Evolutionary conservation across 345 rosid species (phyloP).

Genomic region (Ceriops zippeliana): DNA sequence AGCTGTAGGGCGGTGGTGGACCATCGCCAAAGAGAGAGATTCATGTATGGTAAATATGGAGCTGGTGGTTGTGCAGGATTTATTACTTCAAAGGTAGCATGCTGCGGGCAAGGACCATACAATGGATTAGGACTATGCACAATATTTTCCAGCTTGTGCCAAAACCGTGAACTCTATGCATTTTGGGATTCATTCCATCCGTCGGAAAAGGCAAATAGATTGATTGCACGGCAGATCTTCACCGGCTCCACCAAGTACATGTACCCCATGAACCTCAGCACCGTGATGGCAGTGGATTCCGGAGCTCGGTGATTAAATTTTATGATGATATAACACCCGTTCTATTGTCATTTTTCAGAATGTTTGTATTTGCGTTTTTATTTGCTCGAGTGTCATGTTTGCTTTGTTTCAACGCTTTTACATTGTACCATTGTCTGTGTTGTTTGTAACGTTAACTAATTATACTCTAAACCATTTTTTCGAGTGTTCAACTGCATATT

Average conservation of each 20-base stretch:
- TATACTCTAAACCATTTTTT: too few species aligned
- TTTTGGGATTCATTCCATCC: constrained; percentile 28
- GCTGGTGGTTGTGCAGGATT: constrained; percentile 11
- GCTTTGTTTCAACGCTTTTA: too few species aligned
- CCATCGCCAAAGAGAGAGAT: too few species aligned
- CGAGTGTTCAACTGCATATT: too few species aligned
- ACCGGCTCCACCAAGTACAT: constrained; percentile 9
- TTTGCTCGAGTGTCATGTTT: too few species aligned
- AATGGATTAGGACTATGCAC: constrained; percentile 27
- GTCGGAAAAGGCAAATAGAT: constrained; percentile 12
- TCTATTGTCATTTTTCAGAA: too few species aligned
- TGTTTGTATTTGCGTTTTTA: too few species aligned
- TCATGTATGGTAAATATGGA: too few species aligned
- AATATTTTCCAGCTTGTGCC: constrained; percentile 14
- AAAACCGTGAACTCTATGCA: constrained; percentile 8
- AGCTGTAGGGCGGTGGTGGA: too few species aligned
- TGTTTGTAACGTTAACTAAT: too few species aligned
- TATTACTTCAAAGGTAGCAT: constrained; percentile 15
- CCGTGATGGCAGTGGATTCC: constrained; percentile 14
- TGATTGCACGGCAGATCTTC: constrained; percentile 6
- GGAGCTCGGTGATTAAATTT: background rate
- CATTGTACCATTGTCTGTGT: too few species aligned
- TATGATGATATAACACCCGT: too few species aligned
- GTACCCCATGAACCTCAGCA: constrained; percentile 19
- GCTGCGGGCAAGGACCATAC: constrained; percentile 26